phyloP scores from a whole-genome alignment of 345 rosid species.

The Trapa bicornis region DNA sequence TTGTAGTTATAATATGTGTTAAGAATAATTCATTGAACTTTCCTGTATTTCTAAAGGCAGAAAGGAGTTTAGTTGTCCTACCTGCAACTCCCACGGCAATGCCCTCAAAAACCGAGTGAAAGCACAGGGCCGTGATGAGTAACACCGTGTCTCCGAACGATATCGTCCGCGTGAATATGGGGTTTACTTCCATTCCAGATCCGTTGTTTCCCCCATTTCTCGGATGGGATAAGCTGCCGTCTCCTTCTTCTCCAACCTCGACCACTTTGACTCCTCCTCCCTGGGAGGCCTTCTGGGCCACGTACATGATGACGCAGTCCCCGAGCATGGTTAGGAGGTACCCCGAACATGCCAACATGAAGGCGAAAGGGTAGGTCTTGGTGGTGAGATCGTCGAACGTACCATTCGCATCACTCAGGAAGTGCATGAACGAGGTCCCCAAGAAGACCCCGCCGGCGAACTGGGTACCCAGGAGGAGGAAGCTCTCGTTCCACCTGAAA shows the following conservation, averaged over 20 bases:
- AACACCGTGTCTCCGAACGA: constrained; percentile 58
- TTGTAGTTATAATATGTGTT: no score
- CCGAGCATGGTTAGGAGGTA: constrained; percentile 73
- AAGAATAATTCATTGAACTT: no score
- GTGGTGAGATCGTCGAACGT: constrained; percentile 46
- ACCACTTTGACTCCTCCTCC: constrained; percentile 20
- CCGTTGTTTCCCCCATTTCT: background rate
- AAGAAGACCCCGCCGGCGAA: constrained; percentile 78
- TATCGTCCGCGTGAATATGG: constrained; percentile 27
- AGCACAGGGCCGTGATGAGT: constrained; percentile 62
- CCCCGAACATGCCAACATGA: constrained; percentile 60
- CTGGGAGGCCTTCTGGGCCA: constrained; percentile 13
- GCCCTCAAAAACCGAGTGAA: constrained; percentile 80
- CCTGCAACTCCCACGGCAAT: constrained; percentile 81
- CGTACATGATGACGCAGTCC: constrained; percentile 41
- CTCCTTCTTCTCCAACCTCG: constrained; percentile 11
- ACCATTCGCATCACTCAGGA: constrained; percentile 60
- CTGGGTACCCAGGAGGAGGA: constrained; percentile 65
- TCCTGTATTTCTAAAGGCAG: no score
- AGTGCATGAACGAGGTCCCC: constrained; percentile 81
- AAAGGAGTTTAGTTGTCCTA: constrained; percentile 8
- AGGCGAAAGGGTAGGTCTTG: constrained; percentile 57
- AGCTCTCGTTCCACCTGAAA: constrained; percentile 68
- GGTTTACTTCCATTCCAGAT: constrained; percentile 9
- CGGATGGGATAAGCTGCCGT: background rate